Evolutionary conservation across 495 filamentous ascomycete species (phyloP), one percentile per base, ranked within the genome.

Genomic region (Xylaria palmicola): DNA sequence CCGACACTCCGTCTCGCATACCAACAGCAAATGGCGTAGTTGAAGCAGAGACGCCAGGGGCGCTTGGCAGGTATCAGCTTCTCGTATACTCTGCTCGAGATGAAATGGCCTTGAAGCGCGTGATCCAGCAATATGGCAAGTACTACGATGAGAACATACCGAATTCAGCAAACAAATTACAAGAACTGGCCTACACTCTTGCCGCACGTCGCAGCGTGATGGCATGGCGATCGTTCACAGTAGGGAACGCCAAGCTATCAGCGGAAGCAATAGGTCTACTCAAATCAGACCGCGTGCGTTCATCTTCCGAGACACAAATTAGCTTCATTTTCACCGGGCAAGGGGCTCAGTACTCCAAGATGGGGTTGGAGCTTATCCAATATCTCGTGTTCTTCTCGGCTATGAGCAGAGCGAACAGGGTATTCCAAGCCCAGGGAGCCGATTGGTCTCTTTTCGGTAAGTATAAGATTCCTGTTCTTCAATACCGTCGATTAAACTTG

Each of bases 281-380:
- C 37, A 40, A 9, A 22, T 45, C 12, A 19, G 6, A 7, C 6
- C 5, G 41, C 6, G n/a, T 24, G 44, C 51, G 22, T 17, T 44
- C 55, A 15, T 24, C 56, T 26, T 17, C 47, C 32, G 15, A 57
- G 32, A 29, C 60, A 29, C 24, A 50, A 8, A 32, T 75, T 22
- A 61, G 30, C 2, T 73, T 73, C 36, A 68, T 77, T 4, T 77
- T 75, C 57, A 77, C 67, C 6, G 74, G 74, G 3, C 74, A 76
- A 43, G 74, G 74, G 6, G 74, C 72, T 9, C 78, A 83, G 53
- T 85, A 73, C 72, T 17, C 62, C 19, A 71, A 56, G 3, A 85
- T 85, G 82, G 81, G 79, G 0, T 63, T 66, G 8, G 76, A 79
- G 49, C 70, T 83, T 1, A 52, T 75, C 6, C 36, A 61, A 0